Evolutionary conservation across 345 rosid genomes (phyloP).

Genomic region (Melastoma malabathricum): DNA sequence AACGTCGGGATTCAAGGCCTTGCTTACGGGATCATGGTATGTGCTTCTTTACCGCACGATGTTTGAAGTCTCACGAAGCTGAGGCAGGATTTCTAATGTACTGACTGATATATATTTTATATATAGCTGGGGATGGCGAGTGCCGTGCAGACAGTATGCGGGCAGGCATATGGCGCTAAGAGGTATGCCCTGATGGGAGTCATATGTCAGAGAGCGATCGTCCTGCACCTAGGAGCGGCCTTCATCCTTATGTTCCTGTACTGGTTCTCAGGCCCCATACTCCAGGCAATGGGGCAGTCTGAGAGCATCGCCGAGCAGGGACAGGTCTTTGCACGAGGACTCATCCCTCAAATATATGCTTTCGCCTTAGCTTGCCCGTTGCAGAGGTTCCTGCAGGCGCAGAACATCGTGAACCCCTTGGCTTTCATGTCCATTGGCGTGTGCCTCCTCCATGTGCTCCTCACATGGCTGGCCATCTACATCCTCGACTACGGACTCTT

Average conservation of each 20-base stretch:
- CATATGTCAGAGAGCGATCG: constrained; percentile 80
- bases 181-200: constrained; percentile 68
- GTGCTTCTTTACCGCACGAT: no score
- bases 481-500: constrained; percentile 49
- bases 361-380: constrained; percentile 70
- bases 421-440: constrained; percentile 73
- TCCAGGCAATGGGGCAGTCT: constrained; percentile 52
- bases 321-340: constrained; percentile 53
- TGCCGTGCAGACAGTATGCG: constrained; percentile 92
- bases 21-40: constrained; percentile 90
- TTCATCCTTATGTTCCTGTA: constrained; percentile 52
- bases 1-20: constrained; percentile 88
- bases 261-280: constrained; percentile 51
- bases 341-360: constrained; percentile 75
- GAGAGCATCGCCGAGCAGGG: constrained; percentile 49
- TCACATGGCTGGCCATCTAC: constrained; percentile 44
- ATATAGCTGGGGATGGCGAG: constrained; percentile 87
- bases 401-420: constrained; percentile 85
- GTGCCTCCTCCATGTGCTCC: constrained; percentile 50
- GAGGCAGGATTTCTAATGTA: background rate
- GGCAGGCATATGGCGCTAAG: constrained; percentile 86
- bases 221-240: constrained; percentile 66
- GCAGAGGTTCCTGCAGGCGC: constrained; percentile 93
- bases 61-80: no score
- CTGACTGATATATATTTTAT: background rate